A percentile compares a stretch with the other conserved stretches of the same genome.
These are phyloP conservation scores for Mrakia hoshinonis DNA, from an alignment of 768 basidiomycete genomes.

Conservation along the genomic window DNA sequence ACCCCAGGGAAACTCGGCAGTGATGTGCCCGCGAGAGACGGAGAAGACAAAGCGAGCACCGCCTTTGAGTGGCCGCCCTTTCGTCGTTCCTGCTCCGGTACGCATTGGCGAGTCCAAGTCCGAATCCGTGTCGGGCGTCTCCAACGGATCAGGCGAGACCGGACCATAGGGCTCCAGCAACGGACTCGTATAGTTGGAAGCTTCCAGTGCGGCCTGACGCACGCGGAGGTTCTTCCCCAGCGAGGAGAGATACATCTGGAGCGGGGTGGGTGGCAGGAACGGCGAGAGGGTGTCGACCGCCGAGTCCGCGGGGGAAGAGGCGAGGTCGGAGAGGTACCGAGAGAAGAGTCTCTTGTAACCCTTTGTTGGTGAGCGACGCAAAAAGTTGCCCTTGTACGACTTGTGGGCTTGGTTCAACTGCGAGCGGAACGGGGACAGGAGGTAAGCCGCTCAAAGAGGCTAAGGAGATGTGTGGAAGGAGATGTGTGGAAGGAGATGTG, in stretches of 20 bases:
- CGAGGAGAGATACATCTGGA: conserved; percentile 6
- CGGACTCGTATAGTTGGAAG: neutral
- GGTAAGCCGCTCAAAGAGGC: too few species aligned
- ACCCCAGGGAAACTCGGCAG: conserved; percentile 8
- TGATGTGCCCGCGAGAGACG: neutral
- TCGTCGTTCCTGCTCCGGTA: too few species aligned
- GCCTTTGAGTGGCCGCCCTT: neutral
- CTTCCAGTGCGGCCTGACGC: neutral
- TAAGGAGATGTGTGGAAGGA: too few species aligned
- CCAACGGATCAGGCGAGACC: too few species aligned
- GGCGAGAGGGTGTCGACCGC: neutral
- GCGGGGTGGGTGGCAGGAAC: neutral
- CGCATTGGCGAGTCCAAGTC: too few species aligned
- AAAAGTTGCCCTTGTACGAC: neutral
- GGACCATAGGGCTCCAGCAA: too few species aligned
- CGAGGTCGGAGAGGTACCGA: neutral
- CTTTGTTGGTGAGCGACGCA: neutral
- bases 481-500: neutral
- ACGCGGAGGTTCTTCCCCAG: neutral
- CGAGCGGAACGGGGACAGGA: neutral
- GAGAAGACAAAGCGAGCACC: neutral
- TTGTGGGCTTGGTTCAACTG: neutral
- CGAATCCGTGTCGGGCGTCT: too few species aligned
- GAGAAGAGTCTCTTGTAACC: neutral
- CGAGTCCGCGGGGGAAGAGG: neutral